phyloP scores from a whole-genome alignment of 148 eudicot genomes.

The Chenopodium album region DNA sequence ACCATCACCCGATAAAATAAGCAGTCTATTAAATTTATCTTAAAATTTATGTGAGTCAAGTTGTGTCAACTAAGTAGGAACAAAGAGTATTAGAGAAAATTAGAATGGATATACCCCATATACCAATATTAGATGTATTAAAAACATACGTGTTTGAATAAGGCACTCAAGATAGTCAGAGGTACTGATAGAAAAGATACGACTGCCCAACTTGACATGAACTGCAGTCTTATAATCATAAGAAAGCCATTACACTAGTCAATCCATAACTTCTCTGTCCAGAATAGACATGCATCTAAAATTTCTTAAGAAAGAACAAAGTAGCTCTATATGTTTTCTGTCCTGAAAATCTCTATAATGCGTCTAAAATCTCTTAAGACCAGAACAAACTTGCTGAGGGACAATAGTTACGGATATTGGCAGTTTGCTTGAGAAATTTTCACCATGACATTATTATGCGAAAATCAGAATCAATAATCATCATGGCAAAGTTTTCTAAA shows the following conservation, averaged over 20 bases:
- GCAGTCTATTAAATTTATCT: too few relatives aligned
- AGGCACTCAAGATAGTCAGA: background rate
- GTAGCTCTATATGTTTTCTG: background rate
- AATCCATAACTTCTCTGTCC: background rate
- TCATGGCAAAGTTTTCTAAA: background rate
- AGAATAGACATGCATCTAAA: background rate
- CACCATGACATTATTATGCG: background rate
- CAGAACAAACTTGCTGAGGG: background rate
- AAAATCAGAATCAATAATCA: background rate
- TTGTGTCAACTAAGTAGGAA: too few relatives aligned
- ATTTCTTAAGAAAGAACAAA: too few relatives aligned
- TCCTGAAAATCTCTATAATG: background rate
- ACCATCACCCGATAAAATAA: too few relatives aligned
- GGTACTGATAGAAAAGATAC: too few relatives aligned
- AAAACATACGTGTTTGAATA: background rate
- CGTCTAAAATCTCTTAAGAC: background rate
- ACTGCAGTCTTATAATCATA: background rate
- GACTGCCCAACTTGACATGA: background rate
- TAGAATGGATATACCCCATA: background rate
- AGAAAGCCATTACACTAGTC: background rate
- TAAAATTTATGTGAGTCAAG: too few relatives aligned
- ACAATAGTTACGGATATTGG: too few relatives aligned
- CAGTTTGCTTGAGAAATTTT: too few relatives aligned
- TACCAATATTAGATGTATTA: too few relatives aligned
- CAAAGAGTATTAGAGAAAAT: too few relatives aligned